Conservation (phyloP, 805 yeast genomes). For the Saccharomycopsis capsularis region DNA sequence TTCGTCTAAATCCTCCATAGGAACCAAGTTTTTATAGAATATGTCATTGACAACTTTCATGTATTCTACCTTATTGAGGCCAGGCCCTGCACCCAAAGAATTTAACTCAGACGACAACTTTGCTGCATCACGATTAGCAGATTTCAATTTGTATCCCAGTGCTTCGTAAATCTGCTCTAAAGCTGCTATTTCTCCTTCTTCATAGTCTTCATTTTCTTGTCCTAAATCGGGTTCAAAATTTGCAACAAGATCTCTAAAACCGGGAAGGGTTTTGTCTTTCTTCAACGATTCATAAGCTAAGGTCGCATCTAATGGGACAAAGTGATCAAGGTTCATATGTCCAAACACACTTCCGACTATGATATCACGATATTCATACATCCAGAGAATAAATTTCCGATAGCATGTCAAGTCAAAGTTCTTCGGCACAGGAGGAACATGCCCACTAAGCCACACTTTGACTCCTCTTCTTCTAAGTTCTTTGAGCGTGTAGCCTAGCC, state of each 20-base stretch:
- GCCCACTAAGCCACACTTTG: conserved; percentile 86
- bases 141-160: not conserved
- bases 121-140: conserved; percentile 24
- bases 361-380: conserved; percentile 75
- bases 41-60: conserved; percentile 50
- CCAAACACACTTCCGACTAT: conserved; percentile 81
- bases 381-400: conserved; percentile 72
- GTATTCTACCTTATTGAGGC: conserved; percentile 52
- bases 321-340: conserved; percentile 87
- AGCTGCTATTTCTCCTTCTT: conserved; percentile 13
- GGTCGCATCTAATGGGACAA: conserved; percentile 65
- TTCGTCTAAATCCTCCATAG: conserved; percentile 22
- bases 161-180: not conserved
- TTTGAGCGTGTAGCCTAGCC: conserved; percentile 70
- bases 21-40: conserved; percentile 22
- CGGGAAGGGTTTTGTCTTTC: conserved; percentile 22
- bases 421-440: conserved; percentile 80
- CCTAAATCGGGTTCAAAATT: conserved; percentile 4
- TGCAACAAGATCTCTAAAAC: conserved; percentile 28
- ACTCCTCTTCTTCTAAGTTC: conserved; percentile 66
- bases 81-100: conserved; percentile 57
- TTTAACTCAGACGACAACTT: conserved; percentile 32
- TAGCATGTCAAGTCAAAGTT: conserved; percentile 69
- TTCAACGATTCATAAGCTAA: conserved; percentile 48
- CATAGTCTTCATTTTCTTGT: conserved; percentile 12